Conservation (phyloP, 2,329 filamentous ascomycete genomes). For the Colletotrichum sp. region DNA sequence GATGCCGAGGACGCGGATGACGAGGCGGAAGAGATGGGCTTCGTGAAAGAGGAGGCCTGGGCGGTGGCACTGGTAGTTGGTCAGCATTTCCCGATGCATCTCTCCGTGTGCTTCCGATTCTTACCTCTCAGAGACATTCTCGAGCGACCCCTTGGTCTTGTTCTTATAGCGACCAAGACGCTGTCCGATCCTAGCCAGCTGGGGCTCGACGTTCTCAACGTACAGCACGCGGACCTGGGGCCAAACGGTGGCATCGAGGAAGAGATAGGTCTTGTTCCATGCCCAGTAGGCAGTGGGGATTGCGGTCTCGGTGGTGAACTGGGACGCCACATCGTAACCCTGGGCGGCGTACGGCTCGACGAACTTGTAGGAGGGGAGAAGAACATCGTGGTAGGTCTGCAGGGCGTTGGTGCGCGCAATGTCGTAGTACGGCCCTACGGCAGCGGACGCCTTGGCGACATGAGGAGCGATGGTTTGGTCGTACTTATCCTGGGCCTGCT, state of each 20-base stretch:
- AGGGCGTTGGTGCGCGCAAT: constrained; percentile 66
- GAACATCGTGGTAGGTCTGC: constrained; percentile 72
- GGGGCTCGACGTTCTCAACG: constrained; percentile 91
- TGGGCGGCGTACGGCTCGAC: constrained; percentile 75
- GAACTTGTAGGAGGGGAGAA: constrained; percentile 79
- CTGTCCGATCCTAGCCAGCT: constrained; percentile 90
- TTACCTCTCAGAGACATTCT: constrained; percentile 38
- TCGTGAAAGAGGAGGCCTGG: constrained; percentile 46
- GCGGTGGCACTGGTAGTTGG: constrained; percentile 8
- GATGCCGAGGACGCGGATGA: constrained; percentile 23
- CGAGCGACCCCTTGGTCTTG: constrained; percentile 37
- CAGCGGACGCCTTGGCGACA: constrained; percentile 64
- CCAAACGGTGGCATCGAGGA: constrained; percentile 80
- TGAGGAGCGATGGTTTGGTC: constrained; percentile 75
- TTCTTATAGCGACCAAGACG: constrained; percentile 79
- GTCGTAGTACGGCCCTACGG: constrained; percentile 75
- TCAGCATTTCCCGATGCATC: fast-evolving
- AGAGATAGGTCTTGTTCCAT: constrained; percentile 71
- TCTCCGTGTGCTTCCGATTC: neutral
- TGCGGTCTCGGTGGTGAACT: constrained; percentile 71
- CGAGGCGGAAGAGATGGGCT: constrained; percentile 34
- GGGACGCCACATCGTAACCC: constrained; percentile 69
- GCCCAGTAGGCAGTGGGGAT: constrained; percentile 75
- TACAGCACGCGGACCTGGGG: constrained; percentile 83
- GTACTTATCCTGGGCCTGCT: constrained; percentile 69